Evolutionary conservation across 768 basidiomycete species (phyloP).

Genomic region (Suillus subaureus): DNA sequence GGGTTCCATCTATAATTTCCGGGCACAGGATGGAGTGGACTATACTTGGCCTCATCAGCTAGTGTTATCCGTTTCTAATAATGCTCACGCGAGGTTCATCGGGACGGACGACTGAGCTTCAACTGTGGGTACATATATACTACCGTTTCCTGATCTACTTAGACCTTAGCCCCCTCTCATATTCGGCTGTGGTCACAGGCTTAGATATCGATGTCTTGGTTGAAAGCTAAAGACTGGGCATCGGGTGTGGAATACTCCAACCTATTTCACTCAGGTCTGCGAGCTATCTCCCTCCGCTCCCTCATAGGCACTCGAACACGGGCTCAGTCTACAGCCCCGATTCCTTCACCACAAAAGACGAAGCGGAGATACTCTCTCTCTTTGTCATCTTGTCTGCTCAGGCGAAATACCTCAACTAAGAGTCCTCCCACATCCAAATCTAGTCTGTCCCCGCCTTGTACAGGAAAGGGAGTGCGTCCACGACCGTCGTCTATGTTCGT

Average conservation of each 20-base stretch:
- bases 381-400: conserved; percentile 16
- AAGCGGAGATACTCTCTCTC: conserved; percentile 12
- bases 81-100: neutral
- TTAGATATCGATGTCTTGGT: conserved; percentile 31
- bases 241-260: conserved; percentile 36
- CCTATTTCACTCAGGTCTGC: conserved; percentile 38
- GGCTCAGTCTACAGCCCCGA: conserved; percentile 5
- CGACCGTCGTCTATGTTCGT: conserved; percentile 22
- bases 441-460: neutral
- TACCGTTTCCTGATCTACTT: neutral
- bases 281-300: conserved; percentile 27
- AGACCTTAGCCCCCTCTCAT: conserved; percentile 3
- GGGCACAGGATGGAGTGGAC: neutral
- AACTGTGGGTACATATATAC: conserved; percentile 30
- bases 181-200: neutral
- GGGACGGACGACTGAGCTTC: conserved; percentile 22
- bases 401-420: conserved; percentile 9
- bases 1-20: conserved; percentile 1
- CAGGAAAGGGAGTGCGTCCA: conserved; percentile 7
- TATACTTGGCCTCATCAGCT: conserved; percentile 8
- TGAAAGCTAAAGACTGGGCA: conserved; percentile 31
- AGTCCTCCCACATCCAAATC: conserved; percentile 10
- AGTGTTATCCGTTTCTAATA: neutral
- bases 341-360: conserved; percentile 11
- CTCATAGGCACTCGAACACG: conserved; percentile 6